A percentile compares a stretch with the other conserved stretches of the same genome.
Evolutionary conservation across 2,329 filamentous ascomycete species (phyloP).

Genomic region (Fusarium ambrosium): DNA sequence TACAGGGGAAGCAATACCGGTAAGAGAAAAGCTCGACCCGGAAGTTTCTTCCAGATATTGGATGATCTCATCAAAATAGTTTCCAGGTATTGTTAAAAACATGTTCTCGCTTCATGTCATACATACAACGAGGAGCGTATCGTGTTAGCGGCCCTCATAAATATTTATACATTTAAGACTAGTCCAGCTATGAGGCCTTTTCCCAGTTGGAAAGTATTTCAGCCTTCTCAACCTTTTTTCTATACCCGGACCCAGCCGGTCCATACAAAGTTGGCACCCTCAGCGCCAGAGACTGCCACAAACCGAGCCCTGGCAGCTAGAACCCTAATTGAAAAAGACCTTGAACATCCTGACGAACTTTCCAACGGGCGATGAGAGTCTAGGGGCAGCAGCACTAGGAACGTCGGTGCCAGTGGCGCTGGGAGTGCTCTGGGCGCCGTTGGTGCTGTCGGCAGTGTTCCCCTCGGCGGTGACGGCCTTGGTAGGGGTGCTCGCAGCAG

Average conservation of each 20-base stretch:
- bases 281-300: neutral
- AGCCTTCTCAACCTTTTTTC: neutral
- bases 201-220: neutral
- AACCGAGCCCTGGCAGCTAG: neutral
- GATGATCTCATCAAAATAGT: neutral
- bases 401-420: slow-evolving; percentile 9
- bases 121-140: neutral
- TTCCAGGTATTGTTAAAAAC: neutral
- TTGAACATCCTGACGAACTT: slow-evolving; percentile 1
- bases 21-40: too few species aligned
- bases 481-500: neutral
- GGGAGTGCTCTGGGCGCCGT: neutral
- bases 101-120: neutral
- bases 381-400: slow-evolving; percentile 18
- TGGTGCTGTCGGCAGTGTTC: neutral
- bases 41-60: neutral
- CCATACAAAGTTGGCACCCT: neutral
- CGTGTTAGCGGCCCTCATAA: neutral
- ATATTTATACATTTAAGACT: neutral
- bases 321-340: neutral
- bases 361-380: slow-evolving; percentile 19
- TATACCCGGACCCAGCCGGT: neutral
- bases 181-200: neutral
- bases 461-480: neutral
- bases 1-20: too few species aligned